A percentile compares a stretch with the other conserved stretches of the same genome.
Conservation (phyloP, 169 alveolate species). For the Cardiosporidium cionae region DNA sequence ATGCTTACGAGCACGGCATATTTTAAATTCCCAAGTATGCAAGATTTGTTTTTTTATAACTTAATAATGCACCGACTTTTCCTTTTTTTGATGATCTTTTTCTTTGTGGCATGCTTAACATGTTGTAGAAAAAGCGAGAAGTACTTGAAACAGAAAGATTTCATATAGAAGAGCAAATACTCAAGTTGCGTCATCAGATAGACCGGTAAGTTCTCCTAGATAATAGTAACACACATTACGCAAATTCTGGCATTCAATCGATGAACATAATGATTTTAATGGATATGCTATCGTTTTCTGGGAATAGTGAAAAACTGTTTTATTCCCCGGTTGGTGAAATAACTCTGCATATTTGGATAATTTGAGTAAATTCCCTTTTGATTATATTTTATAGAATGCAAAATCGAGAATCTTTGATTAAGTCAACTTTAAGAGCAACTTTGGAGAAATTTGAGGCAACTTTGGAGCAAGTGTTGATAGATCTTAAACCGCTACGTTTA, state of each 20-base stretch:
- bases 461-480: constrained; percentile 9
- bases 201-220: no score
- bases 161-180: constrained; percentile 49
- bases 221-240: no score
- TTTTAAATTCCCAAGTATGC: constrained; percentile 41
- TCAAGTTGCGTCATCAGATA: constrained; percentile 12
- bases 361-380: not conserved
- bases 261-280: no score
- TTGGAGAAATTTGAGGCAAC: not conserved
- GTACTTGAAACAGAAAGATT: constrained; percentile 56
- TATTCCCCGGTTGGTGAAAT: no score
- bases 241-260: no score
- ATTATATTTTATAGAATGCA: not conserved
- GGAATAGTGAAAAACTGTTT: no score
- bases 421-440: not conserved
- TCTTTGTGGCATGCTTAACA: no score
- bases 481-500: constrained; percentile 16
- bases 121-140: constrained; percentile 61
- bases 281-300: no score
- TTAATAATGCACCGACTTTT: not conserved
- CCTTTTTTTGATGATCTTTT: no score
- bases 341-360: no score
- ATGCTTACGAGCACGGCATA: constrained; percentile 64
- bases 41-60: not conserved
- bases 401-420: not conserved